A percentile compares a stretch with the other conserved stretches of the same genome.
Conservation (phyloP, 2,329 filamentous ascomycete genomes). For the Aspergillus bombycis region DNA sequence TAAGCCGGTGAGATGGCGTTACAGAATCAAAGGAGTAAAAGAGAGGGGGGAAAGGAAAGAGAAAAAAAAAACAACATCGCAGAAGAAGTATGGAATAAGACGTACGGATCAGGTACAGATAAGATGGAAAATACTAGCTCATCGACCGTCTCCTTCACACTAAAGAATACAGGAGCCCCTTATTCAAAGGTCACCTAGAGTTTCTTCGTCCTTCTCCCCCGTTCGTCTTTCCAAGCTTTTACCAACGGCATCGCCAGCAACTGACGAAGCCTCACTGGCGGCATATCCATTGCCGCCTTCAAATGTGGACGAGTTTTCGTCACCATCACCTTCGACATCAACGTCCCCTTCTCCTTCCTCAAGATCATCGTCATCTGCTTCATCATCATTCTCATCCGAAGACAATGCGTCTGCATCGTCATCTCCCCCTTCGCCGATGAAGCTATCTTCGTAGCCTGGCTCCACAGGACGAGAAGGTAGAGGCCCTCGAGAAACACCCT, state of each 20-base stretch:
- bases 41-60: slow-evolving; percentile 8
- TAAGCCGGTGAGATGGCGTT: background rate
- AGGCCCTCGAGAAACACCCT: slow-evolving; percentile 18
- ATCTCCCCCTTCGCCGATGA: slow-evolving; percentile 31
- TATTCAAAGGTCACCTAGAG: slow-evolving; percentile 30
- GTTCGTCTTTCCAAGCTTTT: slow-evolving; percentile 14
- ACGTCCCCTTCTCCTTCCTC: slow-evolving; percentile 36
- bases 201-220: slow-evolving; percentile 31
- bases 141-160: background rate
- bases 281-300: slow-evolving; percentile 37
- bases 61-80: background rate
- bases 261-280: slow-evolving; percentile 37
- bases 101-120: background rate
- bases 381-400: slow-evolving; percentile 34
- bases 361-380: slow-evolving; percentile 39
- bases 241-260: slow-evolving; percentile 23
- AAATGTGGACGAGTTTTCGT: slow-evolving; percentile 37
- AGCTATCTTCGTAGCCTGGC: slow-evolving; percentile 30
- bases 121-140: background rate
- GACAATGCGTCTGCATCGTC: slow-evolving; percentile 29
- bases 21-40: background rate
- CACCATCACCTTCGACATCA: slow-evolving; percentile 24
- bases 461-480: slow-evolving; percentile 26
- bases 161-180: background rate
- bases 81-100: too few relatives aligned